Evolutionary conservation across 495 filamentous ascomycete genomes (phyloP), one percentile per base, ranked within the genome.

Genomic region (Xylaria flabelliformis): DNA sequence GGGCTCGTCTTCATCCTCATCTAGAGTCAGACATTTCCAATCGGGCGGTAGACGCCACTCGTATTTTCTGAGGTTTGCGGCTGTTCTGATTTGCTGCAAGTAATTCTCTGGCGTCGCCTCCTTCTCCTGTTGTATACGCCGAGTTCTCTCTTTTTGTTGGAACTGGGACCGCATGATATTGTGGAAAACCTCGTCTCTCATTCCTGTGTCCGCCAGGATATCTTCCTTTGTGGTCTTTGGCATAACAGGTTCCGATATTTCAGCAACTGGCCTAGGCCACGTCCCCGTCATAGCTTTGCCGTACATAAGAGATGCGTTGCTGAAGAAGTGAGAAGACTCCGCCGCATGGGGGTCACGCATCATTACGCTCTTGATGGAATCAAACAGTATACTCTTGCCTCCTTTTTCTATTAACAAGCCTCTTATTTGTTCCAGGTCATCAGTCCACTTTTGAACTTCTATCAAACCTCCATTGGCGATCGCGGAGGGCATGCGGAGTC

Each of bases 151-250:
- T 36, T 1, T 34, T 1, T 29, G 42, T 46, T 46, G 42, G 42
- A 59, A 24, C 15, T 59, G 24, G n/a, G 55, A 59, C 13, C 55
- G 55, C 24, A 29, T 59, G 10, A 59, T 32, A 10, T 59, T 59
- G 17, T 59, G 29, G 29, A 59, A 53, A 53, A 53, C 50, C 21
- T 34, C 26, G n/a, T 59, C 55, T 59, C 55, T 59, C 29, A 34
- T 59, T 34, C 29, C 7, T 0, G 50, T 26, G 19, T 53, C 50
- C n/a, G 50, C 50, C 10, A 53, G 36, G 12, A 53, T 53, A 26
- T 53, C 50, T n/a, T 21, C n/a, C 21, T 26, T 53, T 9, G 50
- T 53, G 50, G 50, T 59, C 29, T 59, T 59, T 9, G 24, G 24
- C 55, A 4, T 26, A 17, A 36, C 9, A 0, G 10, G 4, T 15